A percentile compares a stretch with the other conserved stretches of the same genome.
Conservation (phyloP, 805 yeast genomes). For the Isabelozyma rhagii region DNA sequence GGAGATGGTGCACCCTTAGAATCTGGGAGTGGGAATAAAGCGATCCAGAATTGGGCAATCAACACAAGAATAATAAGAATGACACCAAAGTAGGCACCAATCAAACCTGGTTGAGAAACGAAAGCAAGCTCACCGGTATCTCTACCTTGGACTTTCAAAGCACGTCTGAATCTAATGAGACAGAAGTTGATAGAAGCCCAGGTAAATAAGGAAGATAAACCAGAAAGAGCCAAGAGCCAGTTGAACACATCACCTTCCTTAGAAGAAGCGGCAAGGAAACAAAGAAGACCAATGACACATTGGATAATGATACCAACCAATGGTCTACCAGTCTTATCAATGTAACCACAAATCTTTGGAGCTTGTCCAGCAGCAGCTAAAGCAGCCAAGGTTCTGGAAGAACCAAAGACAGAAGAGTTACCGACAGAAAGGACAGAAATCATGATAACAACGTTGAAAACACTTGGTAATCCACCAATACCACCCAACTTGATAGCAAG, state of each 20-base stretch:
- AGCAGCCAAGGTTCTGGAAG: conserved; percentile 44
- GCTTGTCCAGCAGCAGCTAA: conserved; percentile 46
- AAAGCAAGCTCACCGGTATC: conserved; percentile 64
- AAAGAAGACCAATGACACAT: conserved; percentile 38
- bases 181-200: conserved; percentile 48
- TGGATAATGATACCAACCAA: conserved; percentile 41
- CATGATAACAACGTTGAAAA: conserved; percentile 39
- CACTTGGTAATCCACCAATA: conserved; percentile 35
- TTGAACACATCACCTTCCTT: conserved; percentile 38
- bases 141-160: conserved; percentile 64
- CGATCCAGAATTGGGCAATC: conserved; percentile 79
- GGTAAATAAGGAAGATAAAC: conserved; percentile 46
- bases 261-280: conserved; percentile 44
- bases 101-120: conserved; percentile 63
- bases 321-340: conserved; percentile 52
- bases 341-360: conserved; percentile 40
- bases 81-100: conserved; percentile 65
- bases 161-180: conserved; percentile 52
- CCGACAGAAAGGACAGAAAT: conserved; percentile 40
- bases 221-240: conserved; percentile 50
- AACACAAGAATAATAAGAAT: conserved; percentile 57
- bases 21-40: conserved; percentile 63
- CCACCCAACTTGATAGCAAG: conserved; percentile 32
- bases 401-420: conserved; percentile 40
- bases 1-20: conserved; percentile 23